phyloP scores from a whole-genome alignment of 176 grass and related monocot genomes.

The Triticum urartu region DNA sequence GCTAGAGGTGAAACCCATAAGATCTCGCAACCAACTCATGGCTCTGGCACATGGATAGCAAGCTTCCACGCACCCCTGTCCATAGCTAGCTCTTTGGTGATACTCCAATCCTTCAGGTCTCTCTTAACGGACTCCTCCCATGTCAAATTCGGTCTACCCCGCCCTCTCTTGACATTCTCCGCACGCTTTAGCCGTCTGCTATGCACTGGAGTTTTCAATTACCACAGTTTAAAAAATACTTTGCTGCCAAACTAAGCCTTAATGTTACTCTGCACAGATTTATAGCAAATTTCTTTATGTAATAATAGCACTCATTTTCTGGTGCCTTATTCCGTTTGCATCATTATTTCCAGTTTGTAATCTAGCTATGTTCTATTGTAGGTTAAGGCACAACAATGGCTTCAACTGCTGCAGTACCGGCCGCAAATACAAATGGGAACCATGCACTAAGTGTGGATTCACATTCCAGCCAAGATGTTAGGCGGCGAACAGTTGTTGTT shows the following conservation, averaged over 20 bases:
- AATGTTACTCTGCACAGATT: not conserved
- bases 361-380: constrained; percentile 2
- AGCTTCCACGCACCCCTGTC: too few relatives aligned
- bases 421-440: constrained; percentile 48
- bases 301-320: constrained; percentile 13
- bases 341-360: not conserved
- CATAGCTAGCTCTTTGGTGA: too few relatives aligned
- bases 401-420: constrained; percentile 55
- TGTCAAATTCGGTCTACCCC: too few relatives aligned
- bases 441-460: constrained; percentile 64
- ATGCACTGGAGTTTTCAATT: too few relatives aligned
- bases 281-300: not conserved
- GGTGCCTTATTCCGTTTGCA: constrained; percentile 19
- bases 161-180: too few relatives aligned
- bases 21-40: too few relatives aligned
- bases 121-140: too few relatives aligned
- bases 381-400: constrained; percentile 38
- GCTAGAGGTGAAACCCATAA: too few relatives aligned
- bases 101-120: too few relatives aligned
- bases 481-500: constrained; percentile 46
- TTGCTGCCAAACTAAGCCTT: not conserved
- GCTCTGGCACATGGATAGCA: too few relatives aligned
- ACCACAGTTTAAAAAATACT: too few relatives aligned
- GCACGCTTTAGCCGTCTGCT: too few relatives aligned
- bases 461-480: constrained; percentile 59